Evolutionary conservation across 169 alveolate genomes (phyloP).

Genomic region (Blepharisma undulans): DNA sequence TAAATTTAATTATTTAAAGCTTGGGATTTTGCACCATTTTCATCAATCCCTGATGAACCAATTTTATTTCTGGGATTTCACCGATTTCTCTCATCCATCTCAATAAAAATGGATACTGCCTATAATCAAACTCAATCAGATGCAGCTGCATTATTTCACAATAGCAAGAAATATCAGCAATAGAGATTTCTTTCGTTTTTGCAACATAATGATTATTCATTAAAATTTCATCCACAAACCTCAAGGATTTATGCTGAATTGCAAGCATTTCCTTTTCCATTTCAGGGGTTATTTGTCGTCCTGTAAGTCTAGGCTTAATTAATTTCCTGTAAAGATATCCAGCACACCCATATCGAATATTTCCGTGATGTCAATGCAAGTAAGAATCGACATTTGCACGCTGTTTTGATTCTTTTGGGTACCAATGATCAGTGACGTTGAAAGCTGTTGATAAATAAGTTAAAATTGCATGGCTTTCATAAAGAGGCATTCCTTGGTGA

Average conservation of each 20-base stretch:
- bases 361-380: conserved; percentile 23
- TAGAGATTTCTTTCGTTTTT: conserved; percentile 1
- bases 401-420: conserved; percentile 21
- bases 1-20: neutral
- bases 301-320: neutral
- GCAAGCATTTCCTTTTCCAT: neutral
- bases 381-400: neutral
- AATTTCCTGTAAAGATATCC: conserved; percentile 17
- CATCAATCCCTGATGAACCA: conserved; percentile 18
- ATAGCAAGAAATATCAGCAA: conserved; percentile 52
- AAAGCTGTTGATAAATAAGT: conserved; percentile 19
- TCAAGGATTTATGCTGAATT: neutral
- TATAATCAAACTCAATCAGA: conserved; percentile 35
- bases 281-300: neutral
- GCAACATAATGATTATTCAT: conserved; percentile 27
- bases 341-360: conserved; percentile 22
- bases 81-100: conserved; percentile 38
- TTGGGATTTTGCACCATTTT: neutral
- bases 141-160: conserved; percentile 42
- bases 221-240: conserved; percentile 1
- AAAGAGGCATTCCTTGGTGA: conserved; percentile 33
- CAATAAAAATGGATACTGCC: conserved; percentile 34
- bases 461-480: conserved; percentile 46
- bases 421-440: conserved; percentile 29
- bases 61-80: conserved; percentile 10